Evolutionary conservation across 1,284 basidiomycete species (phyloP).

Genomic region (Heterobasidion occidentale): DNA sequence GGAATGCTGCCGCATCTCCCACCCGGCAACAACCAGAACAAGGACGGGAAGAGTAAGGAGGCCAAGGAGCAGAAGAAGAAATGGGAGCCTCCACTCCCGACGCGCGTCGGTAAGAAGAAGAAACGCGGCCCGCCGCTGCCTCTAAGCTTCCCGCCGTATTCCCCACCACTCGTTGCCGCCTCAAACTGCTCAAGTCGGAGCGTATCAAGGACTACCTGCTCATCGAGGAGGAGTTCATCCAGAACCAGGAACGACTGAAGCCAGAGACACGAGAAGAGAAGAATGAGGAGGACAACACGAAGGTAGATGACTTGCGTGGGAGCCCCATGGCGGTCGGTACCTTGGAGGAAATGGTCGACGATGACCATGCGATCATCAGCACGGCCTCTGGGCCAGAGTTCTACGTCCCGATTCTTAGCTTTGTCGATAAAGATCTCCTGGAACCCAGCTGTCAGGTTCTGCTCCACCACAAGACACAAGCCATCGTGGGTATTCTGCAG

Average conservation of each 20-base stretch:
- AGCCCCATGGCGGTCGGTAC: conserved; percentile 97
- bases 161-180: conserved; percentile 92
- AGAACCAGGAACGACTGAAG: conserved; percentile 89
- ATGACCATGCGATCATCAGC: conserved; percentile 98
- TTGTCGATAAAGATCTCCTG: conserved; percentile 97
- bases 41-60: conserved; percentile 24
- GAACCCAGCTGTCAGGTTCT: conserved; percentile 96
- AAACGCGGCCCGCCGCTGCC: conserved; percentile 82
- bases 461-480: conserved; percentile 94
- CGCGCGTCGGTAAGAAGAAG: conserved; percentile 94
- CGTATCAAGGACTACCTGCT: conserved; percentile 98
- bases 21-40: conserved; percentile 6
- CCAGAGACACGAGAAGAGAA: conserved; percentile 88
- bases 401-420: conserved; percentile 98
- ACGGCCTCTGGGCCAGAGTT: conserved; percentile 93
- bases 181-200: conserved; percentile 95
- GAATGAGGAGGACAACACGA: conserved; percentile 91
- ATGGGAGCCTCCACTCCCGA: conserved; percentile 98
- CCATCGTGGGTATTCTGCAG: conserved; percentile 91
- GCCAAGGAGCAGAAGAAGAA: conserved; percentile 86
- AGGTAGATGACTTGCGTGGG: conserved; percentile 92
- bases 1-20: conserved; percentile 44
- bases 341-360: conserved; percentile 98
- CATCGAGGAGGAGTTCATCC: conserved; percentile 96
- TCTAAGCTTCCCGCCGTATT: conserved; percentile 91